Percentiles rank a stretch among this genome's conserved stretches.
Conservation (phyloP, 371 early-diverging fungal species). For the Apophysomyces variabilis region DNA sequence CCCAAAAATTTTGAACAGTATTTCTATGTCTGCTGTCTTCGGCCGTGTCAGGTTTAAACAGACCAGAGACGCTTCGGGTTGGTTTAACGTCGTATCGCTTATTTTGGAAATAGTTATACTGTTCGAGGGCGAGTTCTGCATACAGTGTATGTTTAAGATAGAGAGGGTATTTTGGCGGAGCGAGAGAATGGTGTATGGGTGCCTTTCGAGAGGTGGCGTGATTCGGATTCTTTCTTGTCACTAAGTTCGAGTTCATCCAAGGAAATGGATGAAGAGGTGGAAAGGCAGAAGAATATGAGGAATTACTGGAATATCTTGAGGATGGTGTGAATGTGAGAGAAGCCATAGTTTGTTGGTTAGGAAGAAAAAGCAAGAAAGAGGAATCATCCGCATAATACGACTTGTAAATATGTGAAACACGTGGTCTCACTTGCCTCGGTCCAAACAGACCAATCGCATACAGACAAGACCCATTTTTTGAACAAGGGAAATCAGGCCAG, state of each 20-base stretch:
- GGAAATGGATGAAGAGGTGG: conserved; percentile 33
- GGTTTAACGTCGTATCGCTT: conserved; percentile 4
- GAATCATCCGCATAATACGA: not conserved
- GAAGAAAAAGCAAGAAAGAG: not conserved
- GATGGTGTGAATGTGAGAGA: not conserved
- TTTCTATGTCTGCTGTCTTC: conserved; percentile 1
- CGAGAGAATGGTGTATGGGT: conserved; percentile 19
- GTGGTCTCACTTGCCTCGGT: not conserved
- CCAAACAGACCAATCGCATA: too few species aligned
- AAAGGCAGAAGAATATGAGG: conserved; percentile 30
- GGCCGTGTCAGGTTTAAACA: conserved; percentile 13
- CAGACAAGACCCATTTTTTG: too few species aligned
- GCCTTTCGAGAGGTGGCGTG: conserved; percentile 11
- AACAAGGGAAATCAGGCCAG: too few species aligned
- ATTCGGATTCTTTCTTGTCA: conserved; percentile 12
- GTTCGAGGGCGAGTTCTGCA: conserved; percentile 32
- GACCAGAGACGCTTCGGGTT: conserved; percentile 4
- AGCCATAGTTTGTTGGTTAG: not conserved
- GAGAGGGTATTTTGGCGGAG: conserved; percentile 30
- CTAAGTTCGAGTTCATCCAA: conserved; percentile 12
- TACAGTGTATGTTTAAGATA: conserved; percentile 41
- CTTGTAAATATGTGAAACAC: conserved; percentile 3
- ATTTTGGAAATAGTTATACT: conserved; percentile 21
- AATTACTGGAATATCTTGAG: not conserved
- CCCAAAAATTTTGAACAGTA: not conserved